These are phyloP conservation scores for Knufia fluminis DNA, from an alignment of 2,329 filamentous ascomycete genomes.

Conservation along the genomic window DNA sequence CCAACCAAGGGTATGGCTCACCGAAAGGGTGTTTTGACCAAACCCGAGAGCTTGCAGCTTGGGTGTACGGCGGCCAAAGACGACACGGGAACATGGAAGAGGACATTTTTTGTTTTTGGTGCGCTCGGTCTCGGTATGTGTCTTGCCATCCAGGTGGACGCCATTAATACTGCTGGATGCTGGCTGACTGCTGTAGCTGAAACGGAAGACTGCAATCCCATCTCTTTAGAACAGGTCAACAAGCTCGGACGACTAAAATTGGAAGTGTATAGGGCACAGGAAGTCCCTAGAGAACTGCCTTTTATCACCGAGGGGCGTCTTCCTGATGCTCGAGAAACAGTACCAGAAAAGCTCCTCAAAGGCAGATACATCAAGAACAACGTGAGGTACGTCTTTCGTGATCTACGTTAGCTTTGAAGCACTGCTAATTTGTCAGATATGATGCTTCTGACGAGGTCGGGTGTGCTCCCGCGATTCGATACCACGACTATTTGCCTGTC, in stretches of 20 bases:
- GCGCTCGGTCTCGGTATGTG: background rate
- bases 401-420: background rate
- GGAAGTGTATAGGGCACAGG: background rate
- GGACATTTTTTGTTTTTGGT: background rate
- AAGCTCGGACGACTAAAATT: background rate
- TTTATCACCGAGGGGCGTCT: background rate
- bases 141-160: too few relatives aligned
- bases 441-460: background rate
- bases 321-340: background rate
- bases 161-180: background rate
- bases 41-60: too few relatives aligned
- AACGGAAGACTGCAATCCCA: background rate
- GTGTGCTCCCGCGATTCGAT: background rate
- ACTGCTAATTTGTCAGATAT: background rate
- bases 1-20: background rate
- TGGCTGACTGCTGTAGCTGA: background rate
- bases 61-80: too few relatives aligned
- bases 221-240: background rate
- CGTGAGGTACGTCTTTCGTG: background rate
- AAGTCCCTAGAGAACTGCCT: background rate
- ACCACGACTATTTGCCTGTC: background rate
- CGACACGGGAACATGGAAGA: background rate
- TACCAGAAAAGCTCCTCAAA: constrained; percentile 4
- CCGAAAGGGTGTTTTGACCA: background rate
- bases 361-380: constrained; percentile 1